Evolutionary conservation across 164 flowering plant genomes (phyloP).

Genomic region (Kalanchoe fedtschenkoi): DNA sequence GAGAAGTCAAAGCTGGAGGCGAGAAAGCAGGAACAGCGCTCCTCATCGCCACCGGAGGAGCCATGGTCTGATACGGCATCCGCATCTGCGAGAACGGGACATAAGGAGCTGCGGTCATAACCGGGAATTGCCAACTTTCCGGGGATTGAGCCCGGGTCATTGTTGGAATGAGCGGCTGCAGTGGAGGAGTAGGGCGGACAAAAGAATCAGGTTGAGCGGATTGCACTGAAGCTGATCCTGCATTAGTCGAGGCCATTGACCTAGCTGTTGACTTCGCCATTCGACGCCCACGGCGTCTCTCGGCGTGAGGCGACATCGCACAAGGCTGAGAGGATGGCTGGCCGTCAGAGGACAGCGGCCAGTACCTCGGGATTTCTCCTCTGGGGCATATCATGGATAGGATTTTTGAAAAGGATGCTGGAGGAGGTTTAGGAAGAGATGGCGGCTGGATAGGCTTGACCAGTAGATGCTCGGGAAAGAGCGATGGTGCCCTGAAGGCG

Average conservation of each 20-base stretch:
- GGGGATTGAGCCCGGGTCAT: conserved; percentile 5
- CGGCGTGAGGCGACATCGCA: not conserved
- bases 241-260: not conserved
- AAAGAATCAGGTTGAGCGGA: conserved; percentile 1
- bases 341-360: not conserved
- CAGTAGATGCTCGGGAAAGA: not conserved
- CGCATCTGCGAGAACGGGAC: conserved; percentile 6
- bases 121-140: conserved; percentile 2
- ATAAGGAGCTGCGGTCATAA: not conserved
- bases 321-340: not conserved
- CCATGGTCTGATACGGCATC: conserved; percentile 10
- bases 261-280: not conserved
- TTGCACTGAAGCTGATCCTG: not conserved
- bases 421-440: not conserved
- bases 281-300: conserved; percentile 2
- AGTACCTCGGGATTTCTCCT: not conserved
- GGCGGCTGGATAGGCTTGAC: not conserved
- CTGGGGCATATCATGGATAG: conserved; percentile 2
- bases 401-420: not conserved
- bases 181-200: not conserved
- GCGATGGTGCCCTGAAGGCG: not conserved
- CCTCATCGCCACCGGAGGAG: conserved; percentile 15
- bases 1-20: conserved; percentile 6
- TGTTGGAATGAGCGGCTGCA: not conserved
- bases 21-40: conserved; percentile 14